These are phyloP conservation scores for Colletotrichum truncatum DNA, from an alignment of 2,329 filamentous ascomycete genomes.

Conservation along the genomic window DNA sequence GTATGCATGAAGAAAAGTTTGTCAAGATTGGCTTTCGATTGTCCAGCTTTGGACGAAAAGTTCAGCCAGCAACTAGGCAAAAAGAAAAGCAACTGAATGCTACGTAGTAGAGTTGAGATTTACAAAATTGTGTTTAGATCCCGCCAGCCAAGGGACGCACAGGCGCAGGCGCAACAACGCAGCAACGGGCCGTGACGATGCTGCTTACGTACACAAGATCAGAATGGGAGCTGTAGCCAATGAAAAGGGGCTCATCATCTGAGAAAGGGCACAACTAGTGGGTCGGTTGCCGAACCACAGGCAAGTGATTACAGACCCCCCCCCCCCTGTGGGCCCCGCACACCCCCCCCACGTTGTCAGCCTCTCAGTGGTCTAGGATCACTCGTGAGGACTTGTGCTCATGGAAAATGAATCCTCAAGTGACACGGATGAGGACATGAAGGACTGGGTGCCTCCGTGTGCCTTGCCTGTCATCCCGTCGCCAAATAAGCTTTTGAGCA, in stretches of 20 bases:
- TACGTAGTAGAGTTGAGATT: neutral
- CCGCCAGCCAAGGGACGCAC: neutral
- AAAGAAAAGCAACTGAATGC: neutral
- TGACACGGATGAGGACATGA: neutral
- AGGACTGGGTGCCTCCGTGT: neutral
- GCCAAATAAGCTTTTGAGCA: too few relatives aligned
- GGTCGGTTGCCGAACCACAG: conserved; percentile 11
- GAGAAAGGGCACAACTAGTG: conserved; percentile 5
- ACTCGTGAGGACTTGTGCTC: neutral
- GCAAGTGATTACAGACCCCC: conserved; percentile 5
- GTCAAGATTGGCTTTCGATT: too few relatives aligned
- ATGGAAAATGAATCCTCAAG: neutral
- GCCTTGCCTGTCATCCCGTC: neutral
- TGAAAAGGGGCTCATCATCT: neutral
- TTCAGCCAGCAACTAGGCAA: too few relatives aligned
- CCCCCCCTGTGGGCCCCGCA: neutral
- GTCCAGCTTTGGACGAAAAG: too few relatives aligned
- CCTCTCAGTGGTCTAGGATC: conserved; percentile 11
- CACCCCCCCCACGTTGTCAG: conserved; percentile 15
- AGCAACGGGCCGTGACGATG: neutral
- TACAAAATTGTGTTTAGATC: neutral
- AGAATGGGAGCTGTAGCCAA: neutral
- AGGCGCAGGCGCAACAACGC: neutral
- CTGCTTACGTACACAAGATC: conserved; percentile 15
- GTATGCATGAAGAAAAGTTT: neutral